These are phyloP conservation scores for Amphichorda felina DNA, from an alignment of 2,329 filamentous ascomycete genomes.

Conservation along the genomic window DNA sequence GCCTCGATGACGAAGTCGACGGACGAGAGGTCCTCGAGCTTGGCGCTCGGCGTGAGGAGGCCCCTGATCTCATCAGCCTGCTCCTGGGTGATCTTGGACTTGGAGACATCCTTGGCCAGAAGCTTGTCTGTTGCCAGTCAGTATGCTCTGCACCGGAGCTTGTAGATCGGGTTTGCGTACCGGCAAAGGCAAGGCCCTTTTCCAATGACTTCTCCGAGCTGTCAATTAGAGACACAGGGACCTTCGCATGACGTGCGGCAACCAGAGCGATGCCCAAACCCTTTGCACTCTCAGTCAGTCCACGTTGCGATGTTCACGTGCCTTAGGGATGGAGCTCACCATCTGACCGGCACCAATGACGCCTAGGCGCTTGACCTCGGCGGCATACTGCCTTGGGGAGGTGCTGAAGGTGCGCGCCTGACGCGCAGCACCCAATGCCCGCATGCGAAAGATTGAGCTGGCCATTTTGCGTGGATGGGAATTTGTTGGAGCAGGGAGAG, in stretches of 20 bases:
- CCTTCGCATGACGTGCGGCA: constrained; percentile 69
- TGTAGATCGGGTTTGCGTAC: constrained; percentile 27
- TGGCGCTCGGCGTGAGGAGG: constrained; percentile 57
- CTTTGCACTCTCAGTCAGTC: constrained; percentile 33
- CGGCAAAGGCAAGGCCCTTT: constrained; percentile 82
- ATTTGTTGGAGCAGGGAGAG: constrained; percentile 2
- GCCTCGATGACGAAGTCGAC: constrained; percentile 97
- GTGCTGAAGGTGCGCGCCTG: constrained; percentile 57
- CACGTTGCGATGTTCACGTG: constrained; percentile 7
- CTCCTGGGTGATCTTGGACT: constrained; percentile 72
- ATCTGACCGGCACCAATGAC: constrained; percentile 95
- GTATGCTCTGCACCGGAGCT: background rate
- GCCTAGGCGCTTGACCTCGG: constrained; percentile 75
- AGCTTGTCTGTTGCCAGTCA: constrained; percentile 60
- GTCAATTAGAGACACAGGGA: constrained; percentile 82
- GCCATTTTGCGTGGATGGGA: constrained; percentile 21
- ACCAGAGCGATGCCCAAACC: constrained; percentile 93
- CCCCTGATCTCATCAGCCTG: constrained; percentile 64
- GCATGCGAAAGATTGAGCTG: constrained; percentile 23
- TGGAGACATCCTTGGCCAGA: constrained; percentile 82
- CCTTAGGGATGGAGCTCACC: constrained; percentile 39
- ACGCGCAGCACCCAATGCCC: constrained; percentile 20
- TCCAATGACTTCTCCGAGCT: constrained; percentile 73
- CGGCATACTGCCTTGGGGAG: constrained; percentile 44
- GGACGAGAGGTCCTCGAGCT: constrained; percentile 64